Conservation (phyloP, 495 filamentous ascomycete genomes). For the Pyrenopolyporus hunteri region DNA sequence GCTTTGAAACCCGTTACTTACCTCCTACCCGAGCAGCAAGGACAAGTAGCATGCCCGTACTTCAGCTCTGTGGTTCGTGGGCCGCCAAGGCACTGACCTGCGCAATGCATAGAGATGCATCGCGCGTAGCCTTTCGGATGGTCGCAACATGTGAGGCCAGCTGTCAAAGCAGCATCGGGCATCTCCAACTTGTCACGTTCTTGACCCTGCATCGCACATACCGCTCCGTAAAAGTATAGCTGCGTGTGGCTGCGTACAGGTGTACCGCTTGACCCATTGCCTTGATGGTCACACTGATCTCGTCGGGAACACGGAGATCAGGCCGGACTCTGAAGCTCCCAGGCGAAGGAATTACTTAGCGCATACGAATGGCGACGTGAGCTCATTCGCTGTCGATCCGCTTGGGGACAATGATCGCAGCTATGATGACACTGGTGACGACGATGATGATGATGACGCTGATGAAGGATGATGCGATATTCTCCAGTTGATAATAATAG, state of each 20-base stretch:
- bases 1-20: no score
- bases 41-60: constrained; percentile 9
- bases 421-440: constrained; percentile 8
- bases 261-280: constrained; percentile 16
- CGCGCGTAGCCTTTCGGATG: constrained; percentile 33
- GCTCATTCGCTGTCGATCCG: constrained; percentile 20
- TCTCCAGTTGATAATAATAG: constrained; percentile 35
- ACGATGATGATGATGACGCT: constrained; percentile 12
- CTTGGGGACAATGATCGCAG: constrained; percentile 15
- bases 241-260: neutral
- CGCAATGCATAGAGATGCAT: constrained; percentile 39
- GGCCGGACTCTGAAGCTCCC: constrained; percentile 34
- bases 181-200: constrained; percentile 41
- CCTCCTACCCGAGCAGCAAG: neutral
- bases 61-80: constrained; percentile 32
- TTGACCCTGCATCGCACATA: constrained; percentile 34
- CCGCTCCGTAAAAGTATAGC: neutral
- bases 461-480: constrained; percentile 32
- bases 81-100: constrained; percentile 38
- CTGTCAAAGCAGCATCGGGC: constrained; percentile 41
- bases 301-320: constrained; percentile 40
- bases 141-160: constrained; percentile 35
- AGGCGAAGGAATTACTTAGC: constrained; percentile 26
- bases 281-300: constrained; percentile 36
- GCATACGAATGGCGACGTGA: constrained; percentile 9